Conservation (phyloP, 2,329 filamentous ascomycete species). For the Harringtonia aguacate region DNA sequence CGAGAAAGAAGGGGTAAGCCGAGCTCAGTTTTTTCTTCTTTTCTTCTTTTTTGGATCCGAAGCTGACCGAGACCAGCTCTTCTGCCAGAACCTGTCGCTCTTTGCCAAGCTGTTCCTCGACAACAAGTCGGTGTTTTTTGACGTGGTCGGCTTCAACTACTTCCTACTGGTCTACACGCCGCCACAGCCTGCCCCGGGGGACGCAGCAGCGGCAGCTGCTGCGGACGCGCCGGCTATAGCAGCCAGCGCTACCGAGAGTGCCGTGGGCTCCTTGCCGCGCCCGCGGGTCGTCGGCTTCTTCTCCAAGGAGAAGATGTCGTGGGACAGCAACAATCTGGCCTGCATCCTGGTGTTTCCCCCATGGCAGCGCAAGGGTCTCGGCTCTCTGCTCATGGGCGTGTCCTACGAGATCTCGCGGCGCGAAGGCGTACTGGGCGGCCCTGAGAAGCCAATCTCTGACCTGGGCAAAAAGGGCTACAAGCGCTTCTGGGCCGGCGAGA, state of each 20-base stretch:
- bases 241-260: background rate
- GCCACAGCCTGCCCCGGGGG: conserved; percentile 16
- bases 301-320: conserved; percentile 96
- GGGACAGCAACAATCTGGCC: conserved; percentile 96
- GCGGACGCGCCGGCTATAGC: conserved; percentile 1
- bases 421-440: conserved; percentile 77
- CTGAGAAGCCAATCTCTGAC: conserved; percentile 86
- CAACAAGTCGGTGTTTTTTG: conserved; percentile 97
- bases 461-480: conserved; percentile 74
- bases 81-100: conserved; percentile 89
- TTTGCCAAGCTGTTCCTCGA: conserved; percentile 97
- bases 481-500: conserved; percentile 77
- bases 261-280: conserved; percentile 6
- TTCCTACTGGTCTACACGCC: conserved; percentile 76
- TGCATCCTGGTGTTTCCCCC: conserved; percentile 95
- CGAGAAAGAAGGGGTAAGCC: conserved; percentile 61
- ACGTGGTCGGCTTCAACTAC: conserved; percentile 89
- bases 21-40: background rate
- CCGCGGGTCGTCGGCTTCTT: conserved; percentile 78
- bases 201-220: background rate
- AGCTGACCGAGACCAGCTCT: conserved; percentile 44
- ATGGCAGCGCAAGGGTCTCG: conserved; percentile 85
- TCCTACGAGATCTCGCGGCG: conserved; percentile 85
- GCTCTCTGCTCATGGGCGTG: conserved; percentile 80
- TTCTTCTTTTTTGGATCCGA: background rate